Conservation (phyloP, 2,329 filamentous ascomycete genomes). For the Xylariaceae sp. region DNA sequence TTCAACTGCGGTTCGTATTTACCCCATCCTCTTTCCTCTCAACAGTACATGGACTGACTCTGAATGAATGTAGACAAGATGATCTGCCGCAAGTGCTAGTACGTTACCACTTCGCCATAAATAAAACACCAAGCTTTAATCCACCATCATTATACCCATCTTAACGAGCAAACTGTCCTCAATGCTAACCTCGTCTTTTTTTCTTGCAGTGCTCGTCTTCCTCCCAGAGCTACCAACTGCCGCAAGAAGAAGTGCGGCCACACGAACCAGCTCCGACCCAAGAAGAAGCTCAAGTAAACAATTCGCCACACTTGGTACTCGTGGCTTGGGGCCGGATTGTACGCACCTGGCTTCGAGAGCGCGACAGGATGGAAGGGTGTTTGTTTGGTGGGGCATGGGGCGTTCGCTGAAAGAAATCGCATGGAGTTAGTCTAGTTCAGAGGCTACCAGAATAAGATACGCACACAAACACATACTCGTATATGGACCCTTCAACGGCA, state of each 20-base stretch:
- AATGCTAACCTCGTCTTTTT: constrained; percentile 10
- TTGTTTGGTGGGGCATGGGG: constrained; percentile 27
- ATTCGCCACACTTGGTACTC: constrained; percentile 17
- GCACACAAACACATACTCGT: constrained; percentile 16
- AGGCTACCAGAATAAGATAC: constrained; percentile 25
- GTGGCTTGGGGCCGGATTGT: constrained; percentile 2
- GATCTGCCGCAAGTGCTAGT: constrained; percentile 99
- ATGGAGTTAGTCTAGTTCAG: constrained; percentile 25
- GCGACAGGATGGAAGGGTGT: constrained; percentile 14
- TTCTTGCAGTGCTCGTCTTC: constrained; percentile 27
- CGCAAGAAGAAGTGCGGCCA: constrained; percentile 99
- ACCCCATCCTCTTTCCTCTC: too few species aligned
- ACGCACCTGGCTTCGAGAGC: constrained; percentile 13
- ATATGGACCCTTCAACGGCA: neutral
- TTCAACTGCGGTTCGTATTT: constrained; percentile 88
- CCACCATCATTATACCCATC: neutral
- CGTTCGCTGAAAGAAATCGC: constrained; percentile 25
- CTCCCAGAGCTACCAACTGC: constrained; percentile 90
- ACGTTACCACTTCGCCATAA: constrained; percentile 52
- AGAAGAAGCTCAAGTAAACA: constrained; percentile 80
- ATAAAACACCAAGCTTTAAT: too few species aligned
- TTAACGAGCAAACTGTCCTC: neutral
- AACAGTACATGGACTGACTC: too few species aligned
- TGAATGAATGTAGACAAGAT: constrained; percentile 75
- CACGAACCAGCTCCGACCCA: constrained; percentile 99